phyloP scores from a whole-genome alignment of 192 early-diverging fungal genomes.

The Coemansia sp. region DNA sequence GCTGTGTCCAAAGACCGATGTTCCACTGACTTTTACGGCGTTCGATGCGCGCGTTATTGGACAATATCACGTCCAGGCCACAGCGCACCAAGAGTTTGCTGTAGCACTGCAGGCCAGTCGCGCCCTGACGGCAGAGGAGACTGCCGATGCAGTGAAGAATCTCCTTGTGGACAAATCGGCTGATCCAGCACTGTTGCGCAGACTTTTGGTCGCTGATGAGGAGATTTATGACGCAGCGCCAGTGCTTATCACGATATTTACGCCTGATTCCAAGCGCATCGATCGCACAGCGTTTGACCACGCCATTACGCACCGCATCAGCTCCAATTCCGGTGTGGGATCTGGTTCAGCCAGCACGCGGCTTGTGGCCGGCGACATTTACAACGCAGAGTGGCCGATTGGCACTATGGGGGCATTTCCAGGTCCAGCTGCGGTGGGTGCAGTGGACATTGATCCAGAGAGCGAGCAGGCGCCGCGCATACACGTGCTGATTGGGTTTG shows the following conservation, averaged over 20 bases:
- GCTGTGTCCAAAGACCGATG: constrained; percentile 38
- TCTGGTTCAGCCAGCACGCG: not conserved
- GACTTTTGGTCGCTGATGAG: constrained; percentile 46
- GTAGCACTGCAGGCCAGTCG: constrained; percentile 48
- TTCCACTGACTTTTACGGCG: constrained; percentile 34
- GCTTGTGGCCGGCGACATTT: constrained; percentile 34
- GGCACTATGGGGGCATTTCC: constrained; percentile 21
- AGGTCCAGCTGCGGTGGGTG: not conserved
- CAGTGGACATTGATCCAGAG: not conserved
- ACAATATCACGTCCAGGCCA: constrained; percentile 46
- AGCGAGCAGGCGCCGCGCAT: constrained; percentile 22
- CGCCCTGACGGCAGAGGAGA: constrained; percentile 6
- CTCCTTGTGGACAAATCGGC: not conserved
- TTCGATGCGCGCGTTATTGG: constrained; percentile 49
- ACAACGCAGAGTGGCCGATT: constrained; percentile 40
- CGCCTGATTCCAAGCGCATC: constrained; percentile 22
- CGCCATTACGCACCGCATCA: constrained; percentile 16
- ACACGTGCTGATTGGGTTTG: constrained; percentile 50
- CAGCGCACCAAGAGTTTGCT: constrained; percentile 51
- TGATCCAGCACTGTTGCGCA: constrained; percentile 7
- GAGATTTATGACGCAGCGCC: constrained; percentile 52
- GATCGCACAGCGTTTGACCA: constrained; percentile 48
- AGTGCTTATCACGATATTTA: constrained; percentile 40
- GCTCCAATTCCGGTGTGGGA: not conserved
- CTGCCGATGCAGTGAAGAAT: constrained; percentile 6